Evolutionary conservation across 2,329 filamentous ascomycete species (phyloP).

Genomic region (Xylaria multiplex): DNA sequence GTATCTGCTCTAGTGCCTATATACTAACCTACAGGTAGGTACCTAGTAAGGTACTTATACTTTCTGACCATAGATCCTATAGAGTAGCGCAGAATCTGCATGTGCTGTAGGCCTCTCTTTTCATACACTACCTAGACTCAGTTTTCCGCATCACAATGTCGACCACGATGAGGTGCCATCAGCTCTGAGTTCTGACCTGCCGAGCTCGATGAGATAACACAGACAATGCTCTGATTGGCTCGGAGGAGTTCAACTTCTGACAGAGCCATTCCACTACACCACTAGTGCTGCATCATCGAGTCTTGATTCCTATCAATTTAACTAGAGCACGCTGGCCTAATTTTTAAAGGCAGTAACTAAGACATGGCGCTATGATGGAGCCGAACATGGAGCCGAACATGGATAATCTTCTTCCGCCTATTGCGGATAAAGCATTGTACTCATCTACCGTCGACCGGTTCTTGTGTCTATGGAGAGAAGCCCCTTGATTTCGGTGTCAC

Average conservation of each 20-base stretch:
- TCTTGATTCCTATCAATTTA: conserved; percentile 11
- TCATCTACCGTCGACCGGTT: conserved; percentile 9
- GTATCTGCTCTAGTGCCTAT: too few relatives aligned
- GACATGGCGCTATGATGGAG: conserved; percentile 41
- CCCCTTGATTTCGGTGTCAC: conserved; percentile 23
- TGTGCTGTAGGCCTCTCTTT: not conserved
- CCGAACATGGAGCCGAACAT: conserved; percentile 41
- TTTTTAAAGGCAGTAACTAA: conserved; percentile 31
- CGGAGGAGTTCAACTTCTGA: conserved; percentile 23
- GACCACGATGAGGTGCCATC: conserved; percentile 4
- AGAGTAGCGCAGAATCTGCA: not conserved
- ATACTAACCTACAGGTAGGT: too few relatives aligned
- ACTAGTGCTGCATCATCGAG: conserved; percentile 6
- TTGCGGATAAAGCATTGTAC: conserved; percentile 17
- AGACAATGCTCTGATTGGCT: conserved; percentile 20
- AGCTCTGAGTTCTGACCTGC: conserved; percentile 3
- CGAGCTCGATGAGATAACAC: conserved; percentile 4
- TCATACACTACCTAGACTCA: not conserved
- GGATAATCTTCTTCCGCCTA: conserved; percentile 23
- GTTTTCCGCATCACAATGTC: conserved; percentile 13
- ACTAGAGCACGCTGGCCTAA: not conserved
- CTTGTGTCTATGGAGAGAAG: not conserved
- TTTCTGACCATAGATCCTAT: not conserved
- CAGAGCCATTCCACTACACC: conserved; percentile 4
- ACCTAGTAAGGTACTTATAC: too few relatives aligned